A percentile compares a stretch with the other conserved stretches of the same genome.
Conservation (phyloP, 2,329 filamentous ascomycete species). For the Penicillium palitans region DNA sequence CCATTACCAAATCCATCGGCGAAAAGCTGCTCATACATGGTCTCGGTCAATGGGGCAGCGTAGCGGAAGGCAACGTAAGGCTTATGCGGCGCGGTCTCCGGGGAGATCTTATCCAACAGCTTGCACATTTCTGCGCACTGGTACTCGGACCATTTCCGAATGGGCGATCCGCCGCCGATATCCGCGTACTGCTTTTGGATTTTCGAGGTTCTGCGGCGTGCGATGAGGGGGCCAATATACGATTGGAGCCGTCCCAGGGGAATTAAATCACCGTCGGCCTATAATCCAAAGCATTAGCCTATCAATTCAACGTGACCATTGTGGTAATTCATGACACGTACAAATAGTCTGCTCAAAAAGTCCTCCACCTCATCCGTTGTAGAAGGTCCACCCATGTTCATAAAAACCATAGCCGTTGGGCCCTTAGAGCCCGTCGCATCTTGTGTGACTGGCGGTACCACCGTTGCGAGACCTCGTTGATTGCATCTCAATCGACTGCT, state of each 20-base stretch:
- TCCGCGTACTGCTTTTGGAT: slow-evolving; percentile 93
- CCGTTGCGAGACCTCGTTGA: slow-evolving; percentile 54
- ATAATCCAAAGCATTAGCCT: slow-evolving; percentile 9
- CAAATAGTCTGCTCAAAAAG: slow-evolving; percentile 90
- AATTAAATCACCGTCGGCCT: slow-evolving; percentile 92
- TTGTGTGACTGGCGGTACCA: slow-evolving; percentile 76
- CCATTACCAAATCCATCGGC: slow-evolving; percentile 88
- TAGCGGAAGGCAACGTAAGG: slow-evolving; percentile 98
- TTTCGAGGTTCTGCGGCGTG: slow-evolving; percentile 84
- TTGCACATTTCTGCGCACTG: slow-evolving; percentile 97
- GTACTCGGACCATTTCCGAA: slow-evolving; percentile 96
- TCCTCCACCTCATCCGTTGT: slow-evolving; percentile 83
- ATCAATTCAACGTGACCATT: background rate
- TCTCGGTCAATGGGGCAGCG: slow-evolving; percentile 86
- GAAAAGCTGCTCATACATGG: slow-evolving; percentile 82
- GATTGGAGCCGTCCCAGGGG: slow-evolving; percentile 89
- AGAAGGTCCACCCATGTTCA: slow-evolving; percentile 97
- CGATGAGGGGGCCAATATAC: slow-evolving; percentile 87
- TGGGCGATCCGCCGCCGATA: slow-evolving; percentile 96
- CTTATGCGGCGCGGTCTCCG: slow-evolving; percentile 92
- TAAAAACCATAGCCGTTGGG: slow-evolving; percentile 95
- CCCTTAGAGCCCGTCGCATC: slow-evolving; percentile 69
- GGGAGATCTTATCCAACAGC: slow-evolving; percentile 84
- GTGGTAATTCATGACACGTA: slow-evolving; percentile 49
- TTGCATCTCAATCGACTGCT: slow-evolving; percentile 25